Base-by-base conservation (phyloP, 2,329 filamentous ascomycete species). In the Aspergillus pseudoterreus region DNA sequence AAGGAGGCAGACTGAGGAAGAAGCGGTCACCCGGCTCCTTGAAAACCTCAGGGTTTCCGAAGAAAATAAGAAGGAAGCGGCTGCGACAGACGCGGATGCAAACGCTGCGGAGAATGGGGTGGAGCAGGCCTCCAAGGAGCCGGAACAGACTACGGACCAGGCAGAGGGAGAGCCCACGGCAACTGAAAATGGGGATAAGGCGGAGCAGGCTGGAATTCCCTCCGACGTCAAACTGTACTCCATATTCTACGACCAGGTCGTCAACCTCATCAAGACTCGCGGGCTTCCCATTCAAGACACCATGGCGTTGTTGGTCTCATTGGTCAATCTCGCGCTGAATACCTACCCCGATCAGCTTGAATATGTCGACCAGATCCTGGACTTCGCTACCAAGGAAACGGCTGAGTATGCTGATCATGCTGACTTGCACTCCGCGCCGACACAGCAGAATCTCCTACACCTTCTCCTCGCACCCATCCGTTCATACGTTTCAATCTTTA, bases 221-320 rank as follows among this genome's bases (percentile, higher is more conserved):
- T 76, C 85, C 47, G 86, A 90, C 63, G 85, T 96, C 52, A 92
- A 90, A 72, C 82, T 99, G 21, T 97, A 97, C 70, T 92, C 97
- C 72, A 90, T 97, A 53, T 99, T 97, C 78, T 95, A 97, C 66
- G 87, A 91, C 47, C 94, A 97, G 71, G 94, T 97, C 56, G 88
- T 95, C 66, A 92, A 92, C 64, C 78, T 99, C 47, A 92, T 97
- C 56, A 92, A 91, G 71, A 89, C 88, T 47, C 90, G 96, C 65
- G 86, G 90, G 60, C 79, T 99, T 47, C 88, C 92, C 1, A 92
- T 99, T 58, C 91, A 95, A 70, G 95, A 99, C 68, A 95, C 89
- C 15, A 94, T 96, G 62, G 94, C 92, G 9, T 77, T 99, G 39
- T 79, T 97, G 42, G 92, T 95, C n/a, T 99, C 94, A 4, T 79